Percentiles rank a stretch among this genome's conserved stretches.
These are phyloP conservation scores for Dipodascopsis uninucleata DNA, from an alignment of 805 yeast genomes.

Conservation along the genomic window DNA sequence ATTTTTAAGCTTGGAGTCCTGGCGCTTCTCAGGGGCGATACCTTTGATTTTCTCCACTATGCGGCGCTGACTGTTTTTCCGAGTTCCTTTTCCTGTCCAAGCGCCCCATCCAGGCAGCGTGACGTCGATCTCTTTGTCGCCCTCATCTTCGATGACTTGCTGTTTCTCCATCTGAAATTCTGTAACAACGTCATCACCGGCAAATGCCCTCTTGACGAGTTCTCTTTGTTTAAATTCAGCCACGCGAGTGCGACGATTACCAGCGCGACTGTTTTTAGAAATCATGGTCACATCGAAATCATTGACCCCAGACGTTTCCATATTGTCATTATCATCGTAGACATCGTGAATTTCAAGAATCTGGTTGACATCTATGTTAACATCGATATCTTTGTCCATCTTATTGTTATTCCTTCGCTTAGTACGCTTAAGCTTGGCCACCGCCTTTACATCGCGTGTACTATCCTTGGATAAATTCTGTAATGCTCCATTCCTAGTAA, in stretches of 20 bases:
- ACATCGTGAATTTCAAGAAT: conserved; percentile 55
- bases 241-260: conserved; percentile 42
- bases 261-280: no score
- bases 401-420: conserved; percentile 44
- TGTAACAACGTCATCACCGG: conserved; percentile 88
- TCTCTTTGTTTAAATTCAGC: conserved; percentile 62
- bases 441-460: conserved; percentile 45
- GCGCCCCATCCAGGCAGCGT: conserved; percentile 98
- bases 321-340: conserved; percentile 42
- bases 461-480: conserved; percentile 50
- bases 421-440: conserved; percentile 24
- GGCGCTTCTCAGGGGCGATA: conserved; percentile 67
- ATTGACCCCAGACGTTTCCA: conserved; percentile 42
- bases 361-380: conserved; percentile 38
- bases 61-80: conserved; percentile 47
- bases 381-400: conserved; percentile 28
- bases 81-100: conserved; percentile 75
- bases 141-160: conserved; percentile 67
- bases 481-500: conserved; percentile 47
- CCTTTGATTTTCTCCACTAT: conserved; percentile 73
- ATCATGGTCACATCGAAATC: conserved; percentile 9
- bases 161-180: conserved; percentile 79
- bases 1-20: conserved; percentile 68
- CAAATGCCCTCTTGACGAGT: conserved; percentile 86
- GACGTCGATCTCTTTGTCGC: conserved; percentile 77